Evolutionary conservation across 2,329 filamentous ascomycete species (phyloP).

Genomic region (Fusarium tricinctum): DNA sequence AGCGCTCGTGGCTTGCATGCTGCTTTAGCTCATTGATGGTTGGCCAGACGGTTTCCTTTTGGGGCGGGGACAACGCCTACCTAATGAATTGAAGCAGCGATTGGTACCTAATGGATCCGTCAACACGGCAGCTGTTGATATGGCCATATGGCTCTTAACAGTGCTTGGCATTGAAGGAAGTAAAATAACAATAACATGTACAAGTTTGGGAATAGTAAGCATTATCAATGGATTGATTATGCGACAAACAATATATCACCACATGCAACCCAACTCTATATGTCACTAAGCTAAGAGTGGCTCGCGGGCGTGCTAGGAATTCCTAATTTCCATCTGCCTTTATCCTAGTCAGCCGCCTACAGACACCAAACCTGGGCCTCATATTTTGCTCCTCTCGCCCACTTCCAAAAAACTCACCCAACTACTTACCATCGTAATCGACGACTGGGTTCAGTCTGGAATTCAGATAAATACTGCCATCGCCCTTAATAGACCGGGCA

Average conservation of each 20-base stretch:
- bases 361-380: conserved; percentile 32
- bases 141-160: not conserved
- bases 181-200: not conserved
- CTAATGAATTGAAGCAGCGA: not conserved
- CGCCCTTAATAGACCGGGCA: conserved; percentile 31
- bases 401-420: conserved; percentile 8
- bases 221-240: not conserved
- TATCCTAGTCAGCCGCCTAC: conserved; percentile 47
- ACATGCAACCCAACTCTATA: conserved; percentile 8
- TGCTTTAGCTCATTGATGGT: not conserved
- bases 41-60: not conserved
- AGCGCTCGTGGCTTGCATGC: not conserved
- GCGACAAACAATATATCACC: not conserved
- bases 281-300: conserved; percentile 8
- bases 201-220: conserved; percentile 3
- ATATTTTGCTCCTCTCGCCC: conserved; percentile 30
- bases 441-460: conserved; percentile 5
- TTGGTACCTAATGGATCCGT: conserved; percentile 9
- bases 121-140: not conserved
- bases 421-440: conserved; percentile 1
- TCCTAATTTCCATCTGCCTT: conserved; percentile 46
- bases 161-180: not conserved
- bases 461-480: not conserved
- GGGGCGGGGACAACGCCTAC: not conserved
- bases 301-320: conserved; percentile 33